Percentiles rank a stretch among this genome's conserved stretches.
Conservation (phyloP, 2,329 filamentous ascomycete genomes). For the Aspergillus ochraceus region DNA sequence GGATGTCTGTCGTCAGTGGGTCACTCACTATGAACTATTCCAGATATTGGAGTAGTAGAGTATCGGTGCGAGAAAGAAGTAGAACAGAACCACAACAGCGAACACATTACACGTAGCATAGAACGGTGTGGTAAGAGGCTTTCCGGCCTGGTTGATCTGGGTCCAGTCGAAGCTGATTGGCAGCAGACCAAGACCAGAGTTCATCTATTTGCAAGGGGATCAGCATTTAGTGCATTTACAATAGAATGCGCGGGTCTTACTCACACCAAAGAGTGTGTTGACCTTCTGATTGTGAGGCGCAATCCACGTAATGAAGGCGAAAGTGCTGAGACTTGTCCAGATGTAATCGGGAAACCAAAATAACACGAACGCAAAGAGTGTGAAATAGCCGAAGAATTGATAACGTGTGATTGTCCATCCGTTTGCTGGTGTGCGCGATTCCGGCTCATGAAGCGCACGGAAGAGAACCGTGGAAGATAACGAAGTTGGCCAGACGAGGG, state of each 20-base stretch:
- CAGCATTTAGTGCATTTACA: too few species aligned
- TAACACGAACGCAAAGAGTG: slow-evolving; percentile 22
- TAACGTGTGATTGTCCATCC: slow-evolving; percentile 30
- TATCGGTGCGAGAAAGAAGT: slow-evolving; percentile 27
- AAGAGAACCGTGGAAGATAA: neutral
- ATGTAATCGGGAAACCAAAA: slow-evolving; percentile 45
- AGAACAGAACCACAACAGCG: slow-evolving; percentile 25
- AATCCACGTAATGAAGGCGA: slow-evolving; percentile 53
- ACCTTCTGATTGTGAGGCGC: slow-evolving; percentile 44
- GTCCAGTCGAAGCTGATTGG: slow-evolving; percentile 37
- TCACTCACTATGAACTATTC: too few species aligned
- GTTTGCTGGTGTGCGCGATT: neutral
- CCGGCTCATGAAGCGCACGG: neutral
- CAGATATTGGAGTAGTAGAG: neutral
- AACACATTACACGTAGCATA: slow-evolving; percentile 37
- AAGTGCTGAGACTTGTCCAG: slow-evolving; percentile 51
- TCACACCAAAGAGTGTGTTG: slow-evolving; percentile 45
- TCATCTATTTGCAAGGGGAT: slow-evolving; percentile 16
- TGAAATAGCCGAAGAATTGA: slow-evolving; percentile 38
- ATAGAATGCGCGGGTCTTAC: too few species aligned
- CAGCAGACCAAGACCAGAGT: slow-evolving; percentile 32
- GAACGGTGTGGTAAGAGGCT: slow-evolving; percentile 29
- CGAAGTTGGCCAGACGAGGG: neutral
- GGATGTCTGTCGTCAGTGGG: too few species aligned
- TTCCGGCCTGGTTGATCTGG: slow-evolving; percentile 33